A percentile compares a stretch with the other conserved stretches of the same genome.
phyloP scores from a whole-genome alignment of 1,284 basidiomycete species.

The Pholiota adiposa region DNA sequence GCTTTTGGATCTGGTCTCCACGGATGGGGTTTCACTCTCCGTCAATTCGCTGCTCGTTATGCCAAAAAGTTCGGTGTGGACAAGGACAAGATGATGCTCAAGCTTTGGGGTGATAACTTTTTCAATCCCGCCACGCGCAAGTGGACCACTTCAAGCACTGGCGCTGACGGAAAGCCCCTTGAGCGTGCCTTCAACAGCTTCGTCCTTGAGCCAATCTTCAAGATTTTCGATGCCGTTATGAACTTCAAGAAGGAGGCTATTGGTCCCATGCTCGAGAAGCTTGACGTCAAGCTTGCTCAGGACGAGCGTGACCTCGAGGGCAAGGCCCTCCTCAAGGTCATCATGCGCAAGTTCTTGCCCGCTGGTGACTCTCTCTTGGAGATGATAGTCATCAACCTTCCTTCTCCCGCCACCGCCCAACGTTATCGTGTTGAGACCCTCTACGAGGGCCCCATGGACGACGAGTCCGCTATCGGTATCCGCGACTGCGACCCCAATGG shows the following conservation, averaged over 20 bases:
- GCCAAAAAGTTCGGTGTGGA: constrained; percentile 99
- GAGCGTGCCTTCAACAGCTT: constrained; percentile 96
- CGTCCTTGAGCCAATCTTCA: constrained; percentile 99
- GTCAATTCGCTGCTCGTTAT: constrained; percentile 95
- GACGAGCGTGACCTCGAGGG: constrained; percentile 97
- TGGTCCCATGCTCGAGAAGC: constrained; percentile 90
- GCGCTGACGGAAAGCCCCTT: constrained; percentile 86
- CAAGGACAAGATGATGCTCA: constrained; percentile 97
- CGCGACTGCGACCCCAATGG: constrained; percentile 98
- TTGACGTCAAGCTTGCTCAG: constrained; percentile 88
- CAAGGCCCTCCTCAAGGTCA: constrained; percentile 95
- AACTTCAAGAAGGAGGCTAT: constrained; percentile 99
- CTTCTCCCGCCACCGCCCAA: constrained; percentile 96
- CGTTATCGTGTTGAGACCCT: constrained; percentile 99
- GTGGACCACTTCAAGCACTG: constrained; percentile 86
- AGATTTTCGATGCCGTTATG: constrained; percentile 98
- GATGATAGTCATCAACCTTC: constrained; percentile 99
- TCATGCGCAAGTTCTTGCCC: constrained; percentile 99
- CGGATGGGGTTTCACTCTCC: constrained; percentile 99
- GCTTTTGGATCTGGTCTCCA: constrained; percentile 99
- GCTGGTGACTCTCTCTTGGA: constrained; percentile 98
- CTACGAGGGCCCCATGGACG: constrained; percentile 99
- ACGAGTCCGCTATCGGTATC: constrained; percentile 98
- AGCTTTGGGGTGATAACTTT: constrained; percentile 99
- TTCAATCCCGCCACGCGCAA: constrained; percentile 99